Conservation (phyloP, 176 grass and related monocot species). For the Chrysopogon serrulatus region DNA sequence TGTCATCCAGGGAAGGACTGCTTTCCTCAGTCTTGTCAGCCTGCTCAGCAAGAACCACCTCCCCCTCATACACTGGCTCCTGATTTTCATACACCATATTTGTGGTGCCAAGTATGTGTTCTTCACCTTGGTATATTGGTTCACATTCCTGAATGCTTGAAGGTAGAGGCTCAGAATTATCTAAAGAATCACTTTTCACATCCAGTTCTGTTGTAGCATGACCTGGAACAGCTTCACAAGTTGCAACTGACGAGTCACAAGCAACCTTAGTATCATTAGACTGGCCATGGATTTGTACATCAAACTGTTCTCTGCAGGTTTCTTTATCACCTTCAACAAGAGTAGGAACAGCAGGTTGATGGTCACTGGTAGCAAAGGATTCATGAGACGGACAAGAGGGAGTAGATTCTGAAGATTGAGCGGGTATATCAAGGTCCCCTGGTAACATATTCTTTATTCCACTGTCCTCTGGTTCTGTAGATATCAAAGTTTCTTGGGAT, state of each 20-base stretch:
- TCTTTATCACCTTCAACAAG: conserved; percentile 33
- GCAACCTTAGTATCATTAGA: conserved; percentile 17
- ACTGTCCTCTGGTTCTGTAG: conserved; percentile 31
- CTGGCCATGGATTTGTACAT: conserved; percentile 29
- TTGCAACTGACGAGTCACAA: conserved; percentile 8
- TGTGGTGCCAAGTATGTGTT: conserved; percentile 52
- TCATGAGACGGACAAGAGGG: conserved; percentile 25
- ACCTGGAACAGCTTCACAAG: conserved; percentile 31
- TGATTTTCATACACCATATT: conserved; percentile 43
- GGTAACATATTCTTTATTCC: conserved; percentile 6
- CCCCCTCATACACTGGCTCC: conserved; percentile 89
- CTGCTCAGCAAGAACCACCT: conserved; percentile 72
- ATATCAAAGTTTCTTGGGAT: conserved; percentile 17
- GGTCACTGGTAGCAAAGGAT: conserved; percentile 26
- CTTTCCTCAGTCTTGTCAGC: conserved; percentile 43
- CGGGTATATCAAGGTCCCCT: conserved; percentile 19
- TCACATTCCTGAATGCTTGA: conserved; percentile 51
- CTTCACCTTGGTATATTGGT: conserved; percentile 97
- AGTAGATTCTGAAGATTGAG: conserved; percentile 35
- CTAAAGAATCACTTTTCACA: conserved; percentile 40
- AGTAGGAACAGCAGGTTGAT: conserved; percentile 21
- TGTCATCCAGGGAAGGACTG: conserved; percentile 22
- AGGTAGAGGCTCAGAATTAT: conserved; percentile 31
- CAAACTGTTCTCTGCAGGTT: conserved; percentile 6
- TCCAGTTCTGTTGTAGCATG: conserved; percentile 28